Evolutionary conservation across 345 rosid species (phyloP).

Genomic region (Laguncularia racemosa): DNA sequence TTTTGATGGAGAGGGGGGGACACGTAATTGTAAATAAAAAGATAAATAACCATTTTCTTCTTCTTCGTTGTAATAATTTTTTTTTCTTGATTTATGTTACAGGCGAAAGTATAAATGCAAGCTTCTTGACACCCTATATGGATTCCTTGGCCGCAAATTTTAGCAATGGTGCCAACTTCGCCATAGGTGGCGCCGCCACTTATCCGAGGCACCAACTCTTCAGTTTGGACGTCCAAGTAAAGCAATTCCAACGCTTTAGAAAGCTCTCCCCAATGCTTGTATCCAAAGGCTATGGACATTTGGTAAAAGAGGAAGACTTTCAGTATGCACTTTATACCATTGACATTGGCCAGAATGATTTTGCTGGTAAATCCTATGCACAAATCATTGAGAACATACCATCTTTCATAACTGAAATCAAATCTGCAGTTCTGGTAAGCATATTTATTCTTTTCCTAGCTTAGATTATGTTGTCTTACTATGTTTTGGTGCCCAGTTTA

Average conservation of each 20-base stretch:
- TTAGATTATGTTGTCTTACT: not conserved
- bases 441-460: not conserved
- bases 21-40: too few species aligned
- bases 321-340: conserved; percentile 45
- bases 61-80: not conserved
- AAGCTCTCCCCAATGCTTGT: conserved; percentile 27
- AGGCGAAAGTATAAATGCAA: conserved; percentile 34
- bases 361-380: conserved; percentile 26
- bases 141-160: conserved; percentile 28
- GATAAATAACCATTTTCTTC: too few species aligned
- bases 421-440: conserved; percentile 35
- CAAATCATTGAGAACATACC: conserved; percentile 40
- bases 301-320: conserved; percentile 33
- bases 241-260: conserved; percentile 34
- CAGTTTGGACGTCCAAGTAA: conserved; percentile 28
- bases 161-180: conserved; percentile 29
- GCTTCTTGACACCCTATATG: conserved; percentile 28
- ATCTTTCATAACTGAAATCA: conserved; percentile 41
- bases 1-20: too few species aligned
- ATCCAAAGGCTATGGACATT: conserved; percentile 23
- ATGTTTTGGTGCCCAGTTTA: not conserved
- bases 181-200: conserved; percentile 27
- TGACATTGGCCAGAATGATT: conserved; percentile 70
- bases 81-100: not conserved
- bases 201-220: conserved; percentile 24